Conservation (phyloP, 2,329 filamentous ascomycete genomes). For the Monilinia fructigena region DNA sequence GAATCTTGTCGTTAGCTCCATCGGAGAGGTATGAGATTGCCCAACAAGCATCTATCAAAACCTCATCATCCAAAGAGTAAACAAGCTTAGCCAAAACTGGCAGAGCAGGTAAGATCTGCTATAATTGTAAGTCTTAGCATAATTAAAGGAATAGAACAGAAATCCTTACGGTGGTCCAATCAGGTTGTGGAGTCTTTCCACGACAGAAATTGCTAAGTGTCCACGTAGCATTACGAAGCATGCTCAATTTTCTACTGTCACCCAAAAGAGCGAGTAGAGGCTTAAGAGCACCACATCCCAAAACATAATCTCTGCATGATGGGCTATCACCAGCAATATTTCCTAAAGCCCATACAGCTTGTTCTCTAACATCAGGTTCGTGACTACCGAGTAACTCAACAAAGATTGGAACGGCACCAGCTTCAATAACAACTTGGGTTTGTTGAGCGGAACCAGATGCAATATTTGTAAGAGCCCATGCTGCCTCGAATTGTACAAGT, state of each 20-base stretch:
- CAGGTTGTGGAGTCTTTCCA: slow-evolving; percentile 97
- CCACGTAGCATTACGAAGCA: slow-evolving; percentile 98
- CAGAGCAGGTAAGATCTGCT: slow-evolving; percentile 86
- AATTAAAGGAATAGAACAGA: slow-evolving; percentile 18
- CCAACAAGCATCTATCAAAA: slow-evolving; percentile 98
- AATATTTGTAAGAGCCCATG: slow-evolving; percentile 99
- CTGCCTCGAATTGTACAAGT: slow-evolving; percentile 97
- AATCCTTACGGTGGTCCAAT: slow-evolving; percentile 83
- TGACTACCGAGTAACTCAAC: slow-evolving; percentile 93
- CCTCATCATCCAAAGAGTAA: slow-evolving; percentile 97
- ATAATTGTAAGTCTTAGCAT: slow-evolving; percentile 36
- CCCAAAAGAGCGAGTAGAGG: slow-evolving; percentile 86
- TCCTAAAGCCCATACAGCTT: slow-evolving; percentile 96
- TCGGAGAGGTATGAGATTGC: slow-evolving; percentile 98
- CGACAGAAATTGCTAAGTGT: slow-evolving; percentile 99
- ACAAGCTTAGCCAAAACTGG: slow-evolving; percentile 96
- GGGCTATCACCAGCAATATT: slow-evolving; percentile 99
- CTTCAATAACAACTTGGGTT: slow-evolving; percentile 98
- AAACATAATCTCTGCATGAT: slow-evolving; percentile 93
- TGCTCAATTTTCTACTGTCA: slow-evolving; percentile 97
- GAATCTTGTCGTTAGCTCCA: slow-evolving; percentile 98
- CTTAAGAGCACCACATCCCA: slow-evolving; percentile 85
- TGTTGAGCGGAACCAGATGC: slow-evolving; percentile 95
- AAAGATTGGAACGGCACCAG: slow-evolving; percentile 96
- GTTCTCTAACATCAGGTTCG: slow-evolving; percentile 95